Conservation (phyloP, 2,329 filamentous ascomycete genomes). For the Fusarium chaquense region DNA sequence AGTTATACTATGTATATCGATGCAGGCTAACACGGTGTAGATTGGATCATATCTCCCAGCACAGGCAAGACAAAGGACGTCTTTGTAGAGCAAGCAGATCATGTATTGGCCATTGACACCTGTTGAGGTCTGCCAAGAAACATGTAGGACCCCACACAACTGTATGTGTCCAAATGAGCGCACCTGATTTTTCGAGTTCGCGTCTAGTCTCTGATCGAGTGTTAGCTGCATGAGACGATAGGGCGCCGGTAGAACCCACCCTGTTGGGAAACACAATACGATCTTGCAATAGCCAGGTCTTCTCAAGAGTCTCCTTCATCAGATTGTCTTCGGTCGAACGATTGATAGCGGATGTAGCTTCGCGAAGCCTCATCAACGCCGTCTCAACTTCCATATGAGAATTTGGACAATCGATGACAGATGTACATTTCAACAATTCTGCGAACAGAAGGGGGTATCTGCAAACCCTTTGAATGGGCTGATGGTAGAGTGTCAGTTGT, state of each 20-base stretch:
- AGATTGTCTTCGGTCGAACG: conserved; percentile 81
- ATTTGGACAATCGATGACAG: conserved; percentile 84
- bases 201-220: conserved; percentile 59
- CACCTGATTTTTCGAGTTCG: conserved; percentile 72
- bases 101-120: conserved; percentile 82
- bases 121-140: conserved; percentile 81
- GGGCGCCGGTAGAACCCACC: conserved; percentile 59
- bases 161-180: conserved; percentile 83
- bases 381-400: conserved; percentile 85
- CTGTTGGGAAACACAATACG: conserved; percentile 80
- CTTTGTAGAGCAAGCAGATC: conserved; percentile 85
- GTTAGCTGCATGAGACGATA: neutral
- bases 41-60: conserved; percentile 72
- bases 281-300: conserved; percentile 87
- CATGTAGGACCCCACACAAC: conserved; percentile 84
- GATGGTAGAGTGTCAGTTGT: conserved; percentile 1
- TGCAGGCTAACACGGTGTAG: conserved; percentile 80
- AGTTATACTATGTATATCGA: conserved; percentile 73
- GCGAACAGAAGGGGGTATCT: conserved; percentile 90
- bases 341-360: conserved; percentile 84
- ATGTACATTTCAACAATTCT: conserved; percentile 85
- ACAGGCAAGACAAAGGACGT: conserved; percentile 81
- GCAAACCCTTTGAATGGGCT: conserved; percentile 94
- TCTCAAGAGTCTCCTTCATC: conserved; percentile 78
- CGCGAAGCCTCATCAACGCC: conserved; percentile 76